These are phyloP conservation scores for Saturnispora silvae DNA, from an alignment of 805 yeast genomes.

Conservation along the genomic window DNA sequence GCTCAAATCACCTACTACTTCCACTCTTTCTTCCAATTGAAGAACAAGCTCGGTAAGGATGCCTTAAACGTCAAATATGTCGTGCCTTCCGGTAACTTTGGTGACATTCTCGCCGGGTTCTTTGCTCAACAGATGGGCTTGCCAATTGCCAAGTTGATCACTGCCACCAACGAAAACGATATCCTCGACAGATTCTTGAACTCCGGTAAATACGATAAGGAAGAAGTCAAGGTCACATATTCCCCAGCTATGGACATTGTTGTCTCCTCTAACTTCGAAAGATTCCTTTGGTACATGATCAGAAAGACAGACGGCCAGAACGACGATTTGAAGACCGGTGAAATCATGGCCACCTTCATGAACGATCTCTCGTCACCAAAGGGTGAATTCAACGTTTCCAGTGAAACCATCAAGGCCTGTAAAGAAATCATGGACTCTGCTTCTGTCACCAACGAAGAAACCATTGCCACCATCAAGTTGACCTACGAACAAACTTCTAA, in stretches of 20 bases:
- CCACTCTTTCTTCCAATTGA: conserved; percentile 74
- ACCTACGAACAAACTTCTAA: conserved; percentile 49
- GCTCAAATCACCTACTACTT: conserved; percentile 97
- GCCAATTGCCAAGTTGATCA: conserved; percentile 75
- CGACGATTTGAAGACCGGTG: conserved; percentile 64
- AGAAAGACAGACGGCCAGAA: conserved; percentile 54
- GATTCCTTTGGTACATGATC: conserved; percentile 89
- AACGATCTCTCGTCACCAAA: conserved; percentile 48
- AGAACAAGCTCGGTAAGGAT: conserved; percentile 26
- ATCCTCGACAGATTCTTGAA: conserved; percentile 87
- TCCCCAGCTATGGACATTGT: conserved; percentile 99
- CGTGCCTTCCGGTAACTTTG: conserved; percentile 97
- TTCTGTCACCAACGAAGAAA: conserved; percentile 68
- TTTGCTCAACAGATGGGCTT: conserved; percentile 93
- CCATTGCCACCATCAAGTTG: conserved; percentile 65
- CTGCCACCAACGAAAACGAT: conserved; percentile 94
- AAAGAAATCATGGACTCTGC: conserved; percentile 62
- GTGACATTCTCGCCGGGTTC: conserved; percentile 95
- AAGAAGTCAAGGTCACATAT: conserved; percentile 70
- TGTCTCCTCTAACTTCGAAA: conserved; percentile 91
- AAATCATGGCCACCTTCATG: conserved; percentile 67
- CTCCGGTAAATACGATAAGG: conserved; percentile 76
- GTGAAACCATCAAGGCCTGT: conserved; percentile 56
- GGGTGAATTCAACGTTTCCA: conserved; percentile 68
- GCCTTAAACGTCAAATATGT: conserved; percentile 60